These are phyloP conservation scores for Phialophora verrucosa DNA, from an alignment of 2,329 filamentous ascomycete species.

Conservation along the genomic window DNA sequence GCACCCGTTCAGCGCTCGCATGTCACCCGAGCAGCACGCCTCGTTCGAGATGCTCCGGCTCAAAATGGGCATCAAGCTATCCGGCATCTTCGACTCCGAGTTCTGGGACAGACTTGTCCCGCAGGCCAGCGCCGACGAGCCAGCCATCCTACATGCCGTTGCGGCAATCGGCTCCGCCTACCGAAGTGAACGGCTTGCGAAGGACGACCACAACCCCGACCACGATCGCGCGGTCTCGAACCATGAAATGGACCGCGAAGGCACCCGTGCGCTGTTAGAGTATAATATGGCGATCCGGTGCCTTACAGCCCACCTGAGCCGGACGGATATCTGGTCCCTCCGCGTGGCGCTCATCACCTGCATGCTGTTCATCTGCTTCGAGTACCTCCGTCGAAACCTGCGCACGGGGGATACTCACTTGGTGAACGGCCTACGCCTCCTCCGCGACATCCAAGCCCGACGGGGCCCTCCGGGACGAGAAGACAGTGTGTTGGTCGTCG, in stretches of 20 bases:
- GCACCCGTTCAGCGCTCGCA: neutral
- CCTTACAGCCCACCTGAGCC: slow-evolving; percentile 42
- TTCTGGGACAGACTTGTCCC: slow-evolving; percentile 51
- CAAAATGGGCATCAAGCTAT: slow-evolving; percentile 43
- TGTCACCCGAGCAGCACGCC: neutral
- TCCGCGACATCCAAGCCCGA: slow-evolving; percentile 1
- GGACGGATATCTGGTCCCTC: slow-evolving; percentile 41
- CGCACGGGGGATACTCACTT: slow-evolving; percentile 43
- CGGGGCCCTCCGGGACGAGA: neutral
- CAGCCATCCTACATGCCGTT: slow-evolving; percentile 52
- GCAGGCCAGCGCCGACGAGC: slow-evolving; percentile 48
- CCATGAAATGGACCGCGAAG: neutral
- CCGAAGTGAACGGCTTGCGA: slow-evolving; percentile 32
- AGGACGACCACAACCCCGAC: neutral
- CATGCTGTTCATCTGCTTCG: slow-evolving; percentile 50
- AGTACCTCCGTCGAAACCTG: slow-evolving; percentile 47
- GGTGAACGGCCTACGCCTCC: slow-evolving; percentile 40
- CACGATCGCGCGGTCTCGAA: slow-evolving; percentile 33
- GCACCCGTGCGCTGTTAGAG: slow-evolving; percentile 45
- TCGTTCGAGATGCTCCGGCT: slow-evolving; percentile 43
- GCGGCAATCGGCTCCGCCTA: slow-evolving; percentile 50
- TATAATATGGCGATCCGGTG: slow-evolving; percentile 50
- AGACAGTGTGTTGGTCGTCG: neutral
- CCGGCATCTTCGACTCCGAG: slow-evolving; percentile 45
- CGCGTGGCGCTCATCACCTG: slow-evolving; percentile 52